phyloP scores from a whole-genome alignment of 768 basidiomycete genomes.

The Ephemerocybe angulata region DNA sequence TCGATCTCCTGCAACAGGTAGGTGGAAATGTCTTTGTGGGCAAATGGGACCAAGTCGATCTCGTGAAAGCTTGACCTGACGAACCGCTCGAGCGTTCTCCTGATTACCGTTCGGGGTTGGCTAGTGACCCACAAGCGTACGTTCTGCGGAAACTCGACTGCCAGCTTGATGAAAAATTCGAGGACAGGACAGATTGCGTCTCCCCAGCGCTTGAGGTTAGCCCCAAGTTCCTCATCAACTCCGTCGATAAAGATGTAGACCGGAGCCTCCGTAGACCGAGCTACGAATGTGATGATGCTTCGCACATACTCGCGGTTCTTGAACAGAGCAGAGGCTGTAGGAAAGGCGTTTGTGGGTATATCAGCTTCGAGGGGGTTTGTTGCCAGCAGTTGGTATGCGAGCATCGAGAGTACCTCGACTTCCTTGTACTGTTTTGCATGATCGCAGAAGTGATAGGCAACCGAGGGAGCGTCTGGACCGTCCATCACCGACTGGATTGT shows the following conservation, averaged over 20 bases:
- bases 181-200: slow-evolving; percentile 13
- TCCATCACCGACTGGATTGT: slow-evolving; percentile 9
- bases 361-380: slow-evolving; percentile 3
- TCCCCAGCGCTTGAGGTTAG: slow-evolving; percentile 4
- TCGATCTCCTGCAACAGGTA: not conserved
- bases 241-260: not conserved
- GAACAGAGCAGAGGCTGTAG: not conserved
- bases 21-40: not conserved
- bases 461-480: not conserved
- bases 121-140: slow-evolving; percentile 25
- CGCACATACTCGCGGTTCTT: not conserved
- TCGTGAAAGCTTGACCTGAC: slow-evolving; percentile 3
- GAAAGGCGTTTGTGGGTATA: not conserved
- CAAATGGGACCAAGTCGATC: slow-evolving; percentile 11
- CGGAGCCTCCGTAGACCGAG: not conserved
- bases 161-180: slow-evolving; percentile 14
- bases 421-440: slow-evolving; percentile 10
- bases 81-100: slow-evolving; percentile 11
- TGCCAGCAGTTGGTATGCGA: slow-evolving; percentile 17
- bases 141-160: slow-evolving; percentile 8
- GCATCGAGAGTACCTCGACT: slow-evolving; percentile 13
- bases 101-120: slow-evolving; percentile 15
- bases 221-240: not conserved
- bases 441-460: slow-evolving; percentile 20
- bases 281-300: not conserved